Evolutionary conservation across 2,329 filamentous ascomycete genomes (phyloP).

Genomic region (Fusarium concolor): DNA sequence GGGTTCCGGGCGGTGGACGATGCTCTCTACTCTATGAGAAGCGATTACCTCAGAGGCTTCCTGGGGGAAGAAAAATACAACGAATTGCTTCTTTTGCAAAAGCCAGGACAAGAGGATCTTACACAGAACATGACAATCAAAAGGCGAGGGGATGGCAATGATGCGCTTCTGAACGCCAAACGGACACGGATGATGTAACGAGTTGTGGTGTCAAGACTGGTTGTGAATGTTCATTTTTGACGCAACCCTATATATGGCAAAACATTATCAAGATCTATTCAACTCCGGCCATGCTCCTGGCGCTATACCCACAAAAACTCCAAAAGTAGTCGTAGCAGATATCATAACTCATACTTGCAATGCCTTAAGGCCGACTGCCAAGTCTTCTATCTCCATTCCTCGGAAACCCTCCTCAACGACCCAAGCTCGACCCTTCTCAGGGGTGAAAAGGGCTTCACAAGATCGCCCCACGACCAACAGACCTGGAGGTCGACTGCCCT

Average conservation of each 20-base stretch:
- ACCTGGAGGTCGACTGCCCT: constrained; percentile 89
- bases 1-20: background rate
- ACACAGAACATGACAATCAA: background rate
- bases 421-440: constrained; percentile 74
- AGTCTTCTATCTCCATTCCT: constrained; percentile 70
- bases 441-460: constrained; percentile 79
- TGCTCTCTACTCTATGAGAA: background rate
- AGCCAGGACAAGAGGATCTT: background rate
- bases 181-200: background rate
- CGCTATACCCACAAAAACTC: constrained; percentile 33
- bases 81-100: constrained; percentile 2
- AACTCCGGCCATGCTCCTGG: constrained; percentile 36
- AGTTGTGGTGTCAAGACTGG: background rate
- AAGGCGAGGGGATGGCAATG: background rate
- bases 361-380: constrained; percentile 40
- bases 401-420: constrained; percentile 87
- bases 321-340: background rate
- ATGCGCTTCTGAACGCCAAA: background rate
- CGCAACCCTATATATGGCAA: background rate
- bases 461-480: constrained; percentile 86
- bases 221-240: background rate
- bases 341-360: constrained; percentile 31
- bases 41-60: constrained; percentile 1
- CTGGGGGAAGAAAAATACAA: constrained; percentile 13
- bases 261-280: constrained; percentile 11